Percentiles rank a stretch among this genome's conserved stretches.
Conservation (phyloP, 2,329 filamentous ascomycete species). For the Penicillium brasilianum region DNA sequence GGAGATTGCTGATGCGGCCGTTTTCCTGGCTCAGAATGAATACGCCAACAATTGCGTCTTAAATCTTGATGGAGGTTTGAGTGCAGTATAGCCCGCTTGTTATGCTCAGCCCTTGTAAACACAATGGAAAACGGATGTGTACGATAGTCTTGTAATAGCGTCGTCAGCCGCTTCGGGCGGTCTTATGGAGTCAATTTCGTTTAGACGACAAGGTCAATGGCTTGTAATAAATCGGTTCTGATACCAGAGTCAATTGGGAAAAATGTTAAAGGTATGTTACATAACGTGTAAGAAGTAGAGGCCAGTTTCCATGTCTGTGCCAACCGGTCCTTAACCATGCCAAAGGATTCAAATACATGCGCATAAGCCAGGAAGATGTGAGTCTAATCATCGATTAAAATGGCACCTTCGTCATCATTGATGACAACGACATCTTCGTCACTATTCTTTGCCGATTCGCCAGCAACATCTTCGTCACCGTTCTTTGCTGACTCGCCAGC, state of each 20-base stretch:
- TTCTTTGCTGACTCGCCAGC: constrained; percentile 45
- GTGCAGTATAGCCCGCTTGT: constrained; percentile 58
- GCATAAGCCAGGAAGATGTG: neutral
- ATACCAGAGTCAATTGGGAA: neutral
- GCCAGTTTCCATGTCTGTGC: neutral
- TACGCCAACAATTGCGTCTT: constrained; percentile 88
- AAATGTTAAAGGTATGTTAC: constrained; percentile 2
- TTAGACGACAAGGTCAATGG: neutral
- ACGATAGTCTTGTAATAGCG: neutral
- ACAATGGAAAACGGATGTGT: neutral
- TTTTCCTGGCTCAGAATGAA: constrained; percentile 76
- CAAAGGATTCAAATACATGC: neutral
- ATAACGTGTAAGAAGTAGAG: neutral
- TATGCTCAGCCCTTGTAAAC: neutral
- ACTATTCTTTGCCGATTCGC: constrained; percentile 48
- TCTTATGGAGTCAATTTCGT: neutral
- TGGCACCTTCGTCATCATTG: constrained; percentile 62
- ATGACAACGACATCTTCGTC: constrained; percentile 41
- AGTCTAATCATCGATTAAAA: constrained; percentile 67
- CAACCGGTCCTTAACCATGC: neutral
- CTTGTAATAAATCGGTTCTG: neutral
- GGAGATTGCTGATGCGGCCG: constrained; percentile 81
- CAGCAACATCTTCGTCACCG: constrained; percentile 48
- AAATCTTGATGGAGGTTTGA: constrained; percentile 84
- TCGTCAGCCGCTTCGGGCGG: neutral